These are phyloP conservation scores for Pleurotus eryngii DNA, from an alignment of 768 basidiomycete genomes.

Conservation along the genomic window DNA sequence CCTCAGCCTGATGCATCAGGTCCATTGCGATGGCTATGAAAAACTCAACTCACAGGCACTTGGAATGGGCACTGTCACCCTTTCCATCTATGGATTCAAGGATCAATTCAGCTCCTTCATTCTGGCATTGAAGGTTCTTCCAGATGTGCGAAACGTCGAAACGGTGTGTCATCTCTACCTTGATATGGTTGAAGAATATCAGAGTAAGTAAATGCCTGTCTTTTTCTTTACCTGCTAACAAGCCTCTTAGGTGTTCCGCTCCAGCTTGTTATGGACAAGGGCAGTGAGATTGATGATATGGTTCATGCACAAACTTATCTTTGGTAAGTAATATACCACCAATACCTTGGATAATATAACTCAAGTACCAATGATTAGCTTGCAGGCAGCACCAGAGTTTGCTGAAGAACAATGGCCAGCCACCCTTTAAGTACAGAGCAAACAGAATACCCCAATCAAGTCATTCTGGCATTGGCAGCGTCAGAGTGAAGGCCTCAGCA, in stretches of 20 bases:
- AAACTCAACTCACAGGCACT: constrained; percentile 20
- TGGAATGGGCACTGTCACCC: constrained; percentile 14
- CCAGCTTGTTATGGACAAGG: constrained; percentile 8
- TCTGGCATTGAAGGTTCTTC: constrained; percentile 14
- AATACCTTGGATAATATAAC: too few species aligned
- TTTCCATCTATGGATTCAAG: not conserved
- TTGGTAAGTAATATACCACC: constrained; percentile 3
- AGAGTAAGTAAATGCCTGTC: not conserved
- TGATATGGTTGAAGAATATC: constrained; percentile 14
- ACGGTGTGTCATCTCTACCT: constrained; percentile 19
- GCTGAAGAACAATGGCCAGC: too few species aligned
- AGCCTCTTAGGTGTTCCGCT: not conserved
- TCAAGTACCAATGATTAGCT: too few species aligned
- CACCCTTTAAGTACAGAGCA: too few species aligned
- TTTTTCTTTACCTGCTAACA: too few species aligned
- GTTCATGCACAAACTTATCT: not conserved
- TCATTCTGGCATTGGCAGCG: too few species aligned
- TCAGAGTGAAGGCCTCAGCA: too few species aligned
- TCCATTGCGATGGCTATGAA: constrained; percentile 22
- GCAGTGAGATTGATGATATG: constrained; percentile 7
- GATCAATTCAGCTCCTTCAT: constrained; percentile 17
- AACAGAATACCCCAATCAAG: too few species aligned
- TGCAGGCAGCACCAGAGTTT: too few species aligned
- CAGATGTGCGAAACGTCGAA: constrained; percentile 13
- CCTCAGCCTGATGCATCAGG: constrained; percentile 15